Conservation (phyloP, 768 basidiomycete genomes). For the Floccularia luteovirens region DNA sequence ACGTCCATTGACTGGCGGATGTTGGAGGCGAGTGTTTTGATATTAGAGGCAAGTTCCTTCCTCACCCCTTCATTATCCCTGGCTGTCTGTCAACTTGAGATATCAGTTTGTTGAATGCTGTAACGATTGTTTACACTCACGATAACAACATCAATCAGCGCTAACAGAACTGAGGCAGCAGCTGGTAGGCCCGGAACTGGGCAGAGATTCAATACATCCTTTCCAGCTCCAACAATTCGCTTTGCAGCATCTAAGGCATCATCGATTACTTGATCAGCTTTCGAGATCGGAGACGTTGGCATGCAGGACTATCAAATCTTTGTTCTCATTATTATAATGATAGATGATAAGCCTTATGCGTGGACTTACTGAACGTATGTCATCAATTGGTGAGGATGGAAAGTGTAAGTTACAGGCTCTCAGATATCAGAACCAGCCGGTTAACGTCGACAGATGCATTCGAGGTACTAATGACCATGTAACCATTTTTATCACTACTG, state of each 20-base stretch:
- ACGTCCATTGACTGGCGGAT: neutral
- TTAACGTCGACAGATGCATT: too few species aligned
- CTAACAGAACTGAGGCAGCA: neutral
- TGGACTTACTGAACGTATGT: too few species aligned
- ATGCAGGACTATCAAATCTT: too few species aligned
- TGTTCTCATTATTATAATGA: too few species aligned
- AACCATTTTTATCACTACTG: too few species aligned
- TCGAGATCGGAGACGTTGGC: too few species aligned
- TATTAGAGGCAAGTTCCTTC: neutral
- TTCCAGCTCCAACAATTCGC: neutral
- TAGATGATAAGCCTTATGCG: too few species aligned
- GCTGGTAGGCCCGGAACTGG: neutral
- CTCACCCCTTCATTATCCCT: neutral
- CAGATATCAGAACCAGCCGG: too few species aligned
- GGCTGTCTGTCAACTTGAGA: neutral
- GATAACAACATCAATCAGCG: neutral
- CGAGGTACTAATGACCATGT: too few species aligned
- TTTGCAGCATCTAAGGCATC: neutral
- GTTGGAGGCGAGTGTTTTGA: neutral
- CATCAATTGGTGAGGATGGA: too few species aligned
- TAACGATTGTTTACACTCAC: neutral
- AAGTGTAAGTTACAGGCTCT: too few species aligned
- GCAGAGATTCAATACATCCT: neutral
- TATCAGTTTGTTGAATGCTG: neutral
- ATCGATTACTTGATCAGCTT: neutral